Evolutionary conservation across 1,284 basidiomycete species (phyloP), one percentile per base, ranked within the genome.

Genomic region (Agaricales sp.): DNA sequence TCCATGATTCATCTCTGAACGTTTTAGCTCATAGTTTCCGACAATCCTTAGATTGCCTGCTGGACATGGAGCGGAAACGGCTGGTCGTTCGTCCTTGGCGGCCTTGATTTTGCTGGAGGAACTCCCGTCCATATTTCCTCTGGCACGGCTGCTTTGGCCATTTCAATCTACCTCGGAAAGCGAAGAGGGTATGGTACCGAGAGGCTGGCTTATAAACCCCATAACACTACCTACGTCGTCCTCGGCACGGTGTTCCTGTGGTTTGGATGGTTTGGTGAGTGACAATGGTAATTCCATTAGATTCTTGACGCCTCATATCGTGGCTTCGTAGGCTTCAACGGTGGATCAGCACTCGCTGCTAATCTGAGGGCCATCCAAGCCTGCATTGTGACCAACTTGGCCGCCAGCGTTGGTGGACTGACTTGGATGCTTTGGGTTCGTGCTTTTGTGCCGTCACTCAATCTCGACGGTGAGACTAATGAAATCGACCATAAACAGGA

Each of bases 1-100:
- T 30, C 14, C 6, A 30, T 30, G n/a, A n/a, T n/a, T n/a, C n/a
- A n/a, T n/a, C n/a, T n/a, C n/a, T n/a, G n/a, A n/a, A n/a, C n/a
- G n/a, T n/a, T n/a, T n/a, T n/a, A n/a, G n/a, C n/a, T n/a, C n/a
- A n/a, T n/a, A n/a, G n/a, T n/a, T n/a, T n/a, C n/a, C n/a, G n/a
- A n/a, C n/a, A n/a, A n/a, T n/a, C n/a, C n/a, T 6, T 30, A 30
- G 4, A 87, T 94, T 57, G 91, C 91, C 0, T 88, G 83, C 69
- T 95, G 93, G 93, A 92, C 92, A 0, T 98, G 94, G 92, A 93
- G 91, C 65, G 53, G 78, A 41, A 80, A 82, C 51, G 94, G 94
- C 20, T 98, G 94, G 94, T 82, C 82, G 1, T 80, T 71, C 62
- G 57, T 74, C 21, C 67, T 91, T 47, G 91, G 91, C 6, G 88